Conservation (phyloP, 108 stramenopile genomes). For the Cylindrotheca closterium region DNA sequence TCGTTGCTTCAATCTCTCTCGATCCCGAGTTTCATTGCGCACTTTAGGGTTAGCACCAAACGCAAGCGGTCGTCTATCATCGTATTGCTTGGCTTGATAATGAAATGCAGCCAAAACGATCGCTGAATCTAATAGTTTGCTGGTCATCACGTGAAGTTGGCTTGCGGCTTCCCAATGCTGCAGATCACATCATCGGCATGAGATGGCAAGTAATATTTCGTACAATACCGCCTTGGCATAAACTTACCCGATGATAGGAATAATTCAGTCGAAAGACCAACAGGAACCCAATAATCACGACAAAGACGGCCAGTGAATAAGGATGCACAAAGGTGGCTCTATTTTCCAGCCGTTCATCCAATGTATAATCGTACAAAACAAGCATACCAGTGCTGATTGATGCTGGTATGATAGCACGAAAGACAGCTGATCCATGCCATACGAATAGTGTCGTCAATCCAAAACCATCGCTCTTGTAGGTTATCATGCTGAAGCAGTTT, state of each 20-base stretch:
- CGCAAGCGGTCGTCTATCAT: slow-evolving; percentile 39
- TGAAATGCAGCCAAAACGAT: slow-evolving; percentile 65
- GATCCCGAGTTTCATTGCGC: neutral
- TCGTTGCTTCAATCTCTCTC: neutral
- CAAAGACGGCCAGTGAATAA: slow-evolving; percentile 35
- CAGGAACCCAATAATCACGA: slow-evolving; percentile 45
- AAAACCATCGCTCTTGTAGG: slow-evolving; percentile 25
- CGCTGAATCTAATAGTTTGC: slow-evolving; percentile 65
- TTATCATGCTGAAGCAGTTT: slow-evolving; percentile 34
- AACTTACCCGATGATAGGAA: slow-evolving; percentile 25
- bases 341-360: neutral
- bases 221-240: too few species aligned
- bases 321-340: slow-evolving; percentile 27
- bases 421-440: slow-evolving; percentile 52
- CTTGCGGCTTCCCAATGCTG: slow-evolving; percentile 68
- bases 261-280: slow-evolving; percentile 54
- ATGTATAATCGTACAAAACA: slow-evolving; percentile 11
- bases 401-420: slow-evolving; percentile 40
- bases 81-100: slow-evolving; percentile 52
- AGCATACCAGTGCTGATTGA: slow-evolving; percentile 25
- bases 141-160: slow-evolving; percentile 57
- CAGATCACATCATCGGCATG: too few species aligned
- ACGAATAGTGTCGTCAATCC: slow-evolving; percentile 30
- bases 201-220: too few species aligned
- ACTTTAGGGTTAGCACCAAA: slow-evolving; percentile 56